Percentiles rank a stretch among this genome's conserved stretches.
These are phyloP conservation scores for Euphorbia pulcherrima DNA, from an alignment of 345 rosid species.

Conservation along the genomic window DNA sequence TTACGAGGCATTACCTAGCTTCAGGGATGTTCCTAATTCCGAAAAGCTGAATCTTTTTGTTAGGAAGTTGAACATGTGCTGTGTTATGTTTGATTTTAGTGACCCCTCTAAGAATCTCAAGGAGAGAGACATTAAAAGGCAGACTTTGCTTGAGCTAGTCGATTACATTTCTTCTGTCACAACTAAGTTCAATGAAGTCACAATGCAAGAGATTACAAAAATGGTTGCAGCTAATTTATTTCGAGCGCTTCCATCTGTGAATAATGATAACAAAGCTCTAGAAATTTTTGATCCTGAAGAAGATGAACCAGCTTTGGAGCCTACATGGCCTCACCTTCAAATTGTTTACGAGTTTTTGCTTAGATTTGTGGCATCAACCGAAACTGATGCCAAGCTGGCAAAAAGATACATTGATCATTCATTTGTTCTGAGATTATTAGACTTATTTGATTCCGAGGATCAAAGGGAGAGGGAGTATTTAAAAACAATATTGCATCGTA, in stretches of 20 bases:
- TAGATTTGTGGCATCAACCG: conserved; percentile 29
- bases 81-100: conserved; percentile 61
- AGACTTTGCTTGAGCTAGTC: conserved; percentile 65
- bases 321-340: conserved; percentile 33
- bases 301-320: conserved; percentile 29
- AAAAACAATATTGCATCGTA: conserved; percentile 58
- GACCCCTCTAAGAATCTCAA: conserved; percentile 57
- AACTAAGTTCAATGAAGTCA: conserved; percentile 26
- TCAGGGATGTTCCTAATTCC: conserved; percentile 55
- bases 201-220: conserved; percentile 29
- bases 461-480: conserved; percentile 62
- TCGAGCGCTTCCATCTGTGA: conserved; percentile 21
- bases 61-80: conserved; percentile 58
- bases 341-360: conserved; percentile 29
- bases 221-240: conserved; percentile 29
- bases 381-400: conserved; percentile 37
- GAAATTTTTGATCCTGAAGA: conserved; percentile 25
- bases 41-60: conserved; percentile 66
- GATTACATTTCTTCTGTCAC: conserved; percentile 54
- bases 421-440: conserved; percentile 45
- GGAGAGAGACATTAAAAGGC: conserved; percentile 79
- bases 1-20: conserved; percentile 64
- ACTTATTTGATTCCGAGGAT: conserved; percentile 58
- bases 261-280: conserved; percentile 18
- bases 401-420: conserved; percentile 49